Conservation (phyloP, 2,329 filamentous ascomycete genomes). For the Aspergillus sp. region DNA sequence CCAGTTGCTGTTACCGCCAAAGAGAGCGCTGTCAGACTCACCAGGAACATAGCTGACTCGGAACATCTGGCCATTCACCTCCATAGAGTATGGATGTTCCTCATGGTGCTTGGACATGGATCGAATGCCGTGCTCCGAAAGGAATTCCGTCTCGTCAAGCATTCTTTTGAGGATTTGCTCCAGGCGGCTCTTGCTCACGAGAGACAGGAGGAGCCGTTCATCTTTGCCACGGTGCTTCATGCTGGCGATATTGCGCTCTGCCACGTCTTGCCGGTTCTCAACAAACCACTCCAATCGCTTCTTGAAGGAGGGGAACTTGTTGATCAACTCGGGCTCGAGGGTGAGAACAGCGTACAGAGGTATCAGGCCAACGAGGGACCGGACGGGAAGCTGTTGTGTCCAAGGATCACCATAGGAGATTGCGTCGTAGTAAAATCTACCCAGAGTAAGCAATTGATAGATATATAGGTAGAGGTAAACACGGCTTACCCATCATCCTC, state of each 20-base stretch:
- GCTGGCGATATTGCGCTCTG: slow-evolving; percentile 91
- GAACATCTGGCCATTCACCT: slow-evolving; percentile 89
- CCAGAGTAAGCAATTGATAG: slow-evolving; percentile 16
- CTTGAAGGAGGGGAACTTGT: slow-evolving; percentile 89
- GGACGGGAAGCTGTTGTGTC: slow-evolving; percentile 88
- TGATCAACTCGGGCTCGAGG: slow-evolving; percentile 88
- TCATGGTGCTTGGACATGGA: slow-evolving; percentile 92
- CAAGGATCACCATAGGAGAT: slow-evolving; percentile 94
- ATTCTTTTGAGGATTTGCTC: slow-evolving; percentile 86
- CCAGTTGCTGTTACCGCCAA: slow-evolving; percentile 98
- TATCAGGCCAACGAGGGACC: slow-evolving; percentile 90
- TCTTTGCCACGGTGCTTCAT: slow-evolving; percentile 90
- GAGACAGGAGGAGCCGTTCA: slow-evolving; percentile 79
- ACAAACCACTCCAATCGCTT: slow-evolving; percentile 94
- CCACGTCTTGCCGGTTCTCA: slow-evolving; percentile 79
- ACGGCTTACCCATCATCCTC: slow-evolving; percentile 69
- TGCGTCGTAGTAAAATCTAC: slow-evolving; percentile 92
- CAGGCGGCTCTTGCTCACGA: slow-evolving; percentile 91
- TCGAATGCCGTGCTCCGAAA: slow-evolving; percentile 85
- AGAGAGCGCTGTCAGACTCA: slow-evolving; percentile 93
- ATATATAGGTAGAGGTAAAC: background rate
- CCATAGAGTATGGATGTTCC: slow-evolving; percentile 88
- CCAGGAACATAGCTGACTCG: slow-evolving; percentile 86
- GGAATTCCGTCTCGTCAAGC: slow-evolving; percentile 91
- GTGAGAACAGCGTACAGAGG: slow-evolving; percentile 91